phyloP scores from a whole-genome alignment of 2,329 filamentous ascomycete genomes.

The Epichloe brachyelytri region DNA sequence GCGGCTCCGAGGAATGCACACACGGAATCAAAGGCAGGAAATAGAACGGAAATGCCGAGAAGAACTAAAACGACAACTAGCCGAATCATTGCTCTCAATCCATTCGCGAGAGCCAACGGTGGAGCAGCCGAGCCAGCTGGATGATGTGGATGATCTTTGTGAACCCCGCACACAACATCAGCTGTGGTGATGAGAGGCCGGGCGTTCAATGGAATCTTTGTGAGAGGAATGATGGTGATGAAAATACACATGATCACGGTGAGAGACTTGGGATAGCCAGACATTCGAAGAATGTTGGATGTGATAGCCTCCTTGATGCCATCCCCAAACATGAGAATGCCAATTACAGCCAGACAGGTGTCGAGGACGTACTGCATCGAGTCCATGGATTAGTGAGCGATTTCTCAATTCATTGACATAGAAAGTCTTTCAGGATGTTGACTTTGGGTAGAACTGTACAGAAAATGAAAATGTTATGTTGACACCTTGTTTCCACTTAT shows the following conservation, averaged over 20 bases:
- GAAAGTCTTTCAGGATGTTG: not conserved
- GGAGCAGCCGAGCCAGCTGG: conserved; percentile 27
- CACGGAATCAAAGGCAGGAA: conserved; percentile 75
- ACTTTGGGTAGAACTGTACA: conserved; percentile 25
- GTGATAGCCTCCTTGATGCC: conserved; percentile 81
- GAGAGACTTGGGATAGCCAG: conserved; percentile 59
- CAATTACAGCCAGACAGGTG: conserved; percentile 65
- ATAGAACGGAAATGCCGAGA: conserved; percentile 55
- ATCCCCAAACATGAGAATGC: conserved; percentile 91
- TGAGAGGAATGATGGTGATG: conserved; percentile 85
- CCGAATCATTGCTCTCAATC: conserved; percentile 47
- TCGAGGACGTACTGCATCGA: conserved; percentile 60
- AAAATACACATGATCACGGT: conserved; percentile 74
- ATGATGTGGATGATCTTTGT: conserved; percentile 27
- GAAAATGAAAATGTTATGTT: conserved; percentile 77
- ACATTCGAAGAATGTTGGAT: conserved; percentile 66
- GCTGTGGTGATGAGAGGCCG: conserved; percentile 77
- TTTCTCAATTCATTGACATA: too few species aligned
- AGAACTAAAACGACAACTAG: conserved; percentile 58
- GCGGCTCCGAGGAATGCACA: conserved; percentile 86
- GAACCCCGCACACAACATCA: conserved; percentile 69
- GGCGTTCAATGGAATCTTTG: conserved; percentile 85
- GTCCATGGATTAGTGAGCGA: not conserved
- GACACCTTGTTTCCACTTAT: conserved; percentile 65
- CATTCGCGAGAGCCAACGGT: conserved; percentile 27